Evolutionary conservation across 1,284 basidiomycete genomes (phyloP), one percentile per base, ranked within the genome.

Genomic region (Puccinia brachypodii): DNA sequence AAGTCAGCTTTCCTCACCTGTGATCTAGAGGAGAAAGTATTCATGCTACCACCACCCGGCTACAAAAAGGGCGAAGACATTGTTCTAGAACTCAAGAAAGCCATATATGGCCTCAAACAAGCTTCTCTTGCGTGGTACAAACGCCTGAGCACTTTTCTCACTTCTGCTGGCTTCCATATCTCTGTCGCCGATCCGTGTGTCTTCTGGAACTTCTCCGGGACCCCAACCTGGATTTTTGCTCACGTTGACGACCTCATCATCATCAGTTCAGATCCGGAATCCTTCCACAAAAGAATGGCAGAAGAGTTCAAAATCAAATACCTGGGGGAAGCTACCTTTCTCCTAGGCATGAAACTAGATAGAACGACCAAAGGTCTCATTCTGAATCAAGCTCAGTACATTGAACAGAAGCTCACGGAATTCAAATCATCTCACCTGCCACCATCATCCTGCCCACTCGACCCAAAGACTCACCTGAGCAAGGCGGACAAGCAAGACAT

Each of bases 31-130:
- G 62, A 82, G 36, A 7, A 36, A 25, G 72, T 69, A 3, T 33
- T 62, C 71, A 76, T 69, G 73, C 58, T 79, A 28, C 44, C 40
- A 42, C 47, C 50, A 28, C 8, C 73, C 11, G 42, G 78, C 8
- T 76, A 71, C n/a, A 60, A 53, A 33, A 64, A 60, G 47, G 31
- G 22, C 25, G 16, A 31, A 1, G 8, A 42, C 25, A 7, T 50
- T 1, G 42, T 47, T 16, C 44, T 71, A 3, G 9, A 31, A 9
- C 73, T 83, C 1, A 16, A 16, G 0, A 82, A 83, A 38, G 42
- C 82, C 2, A 64, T 83, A 2, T 83, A 84, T 72, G 83, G 83
- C 4, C 60, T 84, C 0, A 31, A 83, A 44, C 84, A 83, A 71
- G 76, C 72, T 0, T 64, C 74, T 1, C 74, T 62, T 1, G 53